These are phyloP conservation scores for Eremothecium gossypii DNA, from an alignment of 1,139 yeast species.

Conservation along the genomic window DNA sequence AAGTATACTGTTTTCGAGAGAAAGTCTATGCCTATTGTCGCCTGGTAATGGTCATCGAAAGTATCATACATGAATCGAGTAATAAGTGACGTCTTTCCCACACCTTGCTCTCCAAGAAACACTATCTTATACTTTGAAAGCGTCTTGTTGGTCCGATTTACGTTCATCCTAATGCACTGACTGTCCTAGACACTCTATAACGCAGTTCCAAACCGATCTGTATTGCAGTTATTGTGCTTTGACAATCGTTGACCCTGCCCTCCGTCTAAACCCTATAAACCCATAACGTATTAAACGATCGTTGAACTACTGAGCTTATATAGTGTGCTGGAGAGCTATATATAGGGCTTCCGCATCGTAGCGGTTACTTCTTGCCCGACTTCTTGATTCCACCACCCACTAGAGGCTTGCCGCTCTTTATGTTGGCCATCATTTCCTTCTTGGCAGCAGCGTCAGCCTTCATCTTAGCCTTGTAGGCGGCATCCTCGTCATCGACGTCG, in stretches of 20 bases:
- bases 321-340: too few species aligned
- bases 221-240: too few species aligned
- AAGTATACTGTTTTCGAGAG: slow-evolving; percentile 78
- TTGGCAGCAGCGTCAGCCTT: slow-evolving; percentile 90
- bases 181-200: neutral
- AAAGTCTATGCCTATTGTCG: slow-evolving; percentile 95
- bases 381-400: slow-evolving; percentile 94
- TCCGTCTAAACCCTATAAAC: too few species aligned
- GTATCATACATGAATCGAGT: slow-evolving; percentile 97
- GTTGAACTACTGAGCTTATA: too few species aligned
- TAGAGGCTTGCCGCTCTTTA: slow-evolving; percentile 83
- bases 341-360: neutral
- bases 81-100: slow-evolving; percentile 90
- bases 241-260: too few species aligned
- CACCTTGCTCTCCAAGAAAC: slow-evolving; percentile 94
- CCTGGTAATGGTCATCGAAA: slow-evolving; percentile 89
- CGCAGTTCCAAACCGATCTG: neutral
- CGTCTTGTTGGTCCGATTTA: slow-evolving; percentile 24
- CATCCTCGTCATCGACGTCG: slow-evolving; percentile 79
- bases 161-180: slow-evolving; percentile 11
- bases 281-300: too few species aligned
- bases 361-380: slow-evolving; percentile 51
- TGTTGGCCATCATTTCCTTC: slow-evolving; percentile 82
- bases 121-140: slow-evolving; percentile 80
- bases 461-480: slow-evolving; percentile 87